phyloP scores from a whole-genome alignment of 441 rosid species.

The Erodium texanum region DNA sequence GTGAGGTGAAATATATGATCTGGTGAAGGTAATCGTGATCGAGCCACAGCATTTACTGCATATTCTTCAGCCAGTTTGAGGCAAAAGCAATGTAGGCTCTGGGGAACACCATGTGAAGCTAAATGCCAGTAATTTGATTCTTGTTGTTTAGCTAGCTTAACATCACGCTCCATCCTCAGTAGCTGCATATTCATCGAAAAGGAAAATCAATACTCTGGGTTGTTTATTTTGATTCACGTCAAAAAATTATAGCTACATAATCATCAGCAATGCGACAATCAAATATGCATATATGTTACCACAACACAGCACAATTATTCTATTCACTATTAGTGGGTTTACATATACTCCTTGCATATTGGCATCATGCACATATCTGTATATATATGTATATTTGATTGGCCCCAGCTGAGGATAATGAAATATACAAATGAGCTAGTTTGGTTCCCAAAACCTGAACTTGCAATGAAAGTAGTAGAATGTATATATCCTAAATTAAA shows the following conservation, averaged over 20 bases:
- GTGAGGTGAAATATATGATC: constrained; percentile 57
- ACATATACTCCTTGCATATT: not conserved
- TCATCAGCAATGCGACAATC: too few relatives aligned
- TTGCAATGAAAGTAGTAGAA: too few relatives aligned
- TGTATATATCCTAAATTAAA: too few relatives aligned
- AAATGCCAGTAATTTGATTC: constrained; percentile 84
- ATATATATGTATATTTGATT: too few relatives aligned
- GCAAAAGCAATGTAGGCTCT: constrained; percentile 76
- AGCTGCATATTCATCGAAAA: constrained; percentile 35
- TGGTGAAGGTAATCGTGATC: constrained; percentile 73
- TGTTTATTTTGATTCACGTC: not conserved
- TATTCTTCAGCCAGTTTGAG: constrained; percentile 83
- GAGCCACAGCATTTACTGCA: constrained; percentile 72
- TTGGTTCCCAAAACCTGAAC: too few relatives aligned
- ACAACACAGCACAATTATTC: not conserved
- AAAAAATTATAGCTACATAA: not conserved
- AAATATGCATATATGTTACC: not conserved
- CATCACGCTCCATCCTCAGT: constrained; percentile 58
- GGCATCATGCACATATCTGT: not conserved
- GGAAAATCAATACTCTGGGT: not conserved
- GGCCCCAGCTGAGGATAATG: not conserved
- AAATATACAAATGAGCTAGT: too few relatives aligned
- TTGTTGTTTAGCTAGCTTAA: constrained; percentile 56
- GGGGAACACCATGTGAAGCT: constrained; percentile 84
- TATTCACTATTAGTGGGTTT: not conserved